Conservation (phyloP, 2,329 filamentous ascomycete genomes). For the Colletotrichum sp. region DNA sequence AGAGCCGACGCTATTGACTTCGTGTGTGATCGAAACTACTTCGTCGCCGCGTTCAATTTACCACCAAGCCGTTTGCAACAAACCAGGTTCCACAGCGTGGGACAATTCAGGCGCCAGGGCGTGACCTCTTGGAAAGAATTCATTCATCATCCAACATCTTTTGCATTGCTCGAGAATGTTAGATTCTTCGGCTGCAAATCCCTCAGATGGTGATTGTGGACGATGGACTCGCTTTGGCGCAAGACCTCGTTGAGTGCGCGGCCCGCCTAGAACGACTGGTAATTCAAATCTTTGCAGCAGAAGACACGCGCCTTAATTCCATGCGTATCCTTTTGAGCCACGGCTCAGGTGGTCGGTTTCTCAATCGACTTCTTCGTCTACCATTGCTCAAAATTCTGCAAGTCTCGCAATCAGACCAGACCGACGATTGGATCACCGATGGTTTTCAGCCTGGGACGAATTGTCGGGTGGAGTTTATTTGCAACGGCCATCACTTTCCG, state of each 20-base stretch:
- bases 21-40: background rate
- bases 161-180: background rate
- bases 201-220: background rate
- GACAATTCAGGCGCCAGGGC: too few relatives aligned
- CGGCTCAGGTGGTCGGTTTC: background rate
- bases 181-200: background rate
- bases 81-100: rapidly evolving
- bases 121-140: too few relatives aligned
- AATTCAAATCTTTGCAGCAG: rapidly evolving
- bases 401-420: background rate
- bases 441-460: background rate
- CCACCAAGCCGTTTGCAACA: rapidly evolving
- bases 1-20: background rate
- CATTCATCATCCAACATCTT: too few relatives aligned
- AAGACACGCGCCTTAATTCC: rapidly evolving
- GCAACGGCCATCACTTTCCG: background rate
- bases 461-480: background rate
- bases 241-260: rapidly evolving
- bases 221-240: background rate
- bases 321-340: rapidly evolving
- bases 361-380: background rate
- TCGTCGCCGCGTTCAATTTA: rapidly evolving
- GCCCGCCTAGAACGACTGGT: background rate
- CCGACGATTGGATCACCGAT: background rate
- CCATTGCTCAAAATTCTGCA: background rate